A percentile compares a stretch with the other conserved stretches of the same genome.
These are phyloP conservation scores for Penicillium sp. DNA, from an alignment of 2,329 filamentous ascomycete species.

Conservation along the genomic window DNA sequence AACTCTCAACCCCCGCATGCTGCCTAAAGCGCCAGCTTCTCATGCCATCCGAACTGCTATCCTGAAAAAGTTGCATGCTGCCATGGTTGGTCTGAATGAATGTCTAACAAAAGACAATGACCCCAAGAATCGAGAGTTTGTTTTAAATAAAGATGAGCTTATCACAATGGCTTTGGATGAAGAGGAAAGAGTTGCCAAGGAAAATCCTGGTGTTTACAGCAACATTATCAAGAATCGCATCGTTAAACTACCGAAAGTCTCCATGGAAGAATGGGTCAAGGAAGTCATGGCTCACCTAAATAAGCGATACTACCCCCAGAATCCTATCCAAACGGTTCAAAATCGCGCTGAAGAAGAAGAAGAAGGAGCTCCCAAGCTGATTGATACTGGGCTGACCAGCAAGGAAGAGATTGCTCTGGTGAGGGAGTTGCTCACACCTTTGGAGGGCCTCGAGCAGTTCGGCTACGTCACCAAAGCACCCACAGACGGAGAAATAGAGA, in stretches of 20 bases:
- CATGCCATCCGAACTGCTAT: constrained; percentile 43
- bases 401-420: constrained; percentile 68
- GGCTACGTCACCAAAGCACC: constrained; percentile 75
- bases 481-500: constrained; percentile 62
- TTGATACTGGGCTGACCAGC: constrained; percentile 68
- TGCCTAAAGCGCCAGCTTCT: constrained; percentile 43
- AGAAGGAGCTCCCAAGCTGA: constrained; percentile 42
- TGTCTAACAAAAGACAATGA: constrained; percentile 34
- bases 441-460: constrained; percentile 61
- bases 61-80: constrained; percentile 44
- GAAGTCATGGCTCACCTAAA: constrained; percentile 52
- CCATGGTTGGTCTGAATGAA: constrained; percentile 44
- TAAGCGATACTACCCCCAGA: constrained; percentile 35
- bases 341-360: constrained; percentile 33
- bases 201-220: constrained; percentile 68
- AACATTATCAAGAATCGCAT: constrained; percentile 84
- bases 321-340: constrained; percentile 21
- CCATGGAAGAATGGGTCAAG: constrained; percentile 66
- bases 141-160: constrained; percentile 45
- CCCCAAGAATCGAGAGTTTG: constrained; percentile 30
- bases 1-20: constrained; percentile 46
- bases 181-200: constrained; percentile 71
- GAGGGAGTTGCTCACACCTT: constrained; percentile 60
- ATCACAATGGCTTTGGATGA: constrained; percentile 54
- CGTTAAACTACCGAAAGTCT: constrained; percentile 73